Percentiles rank a stretch among this genome's conserved stretches.
Evolutionary conservation across 768 basidiomycete species (phyloP).

Genomic region (Lactarius vividus): DNA sequence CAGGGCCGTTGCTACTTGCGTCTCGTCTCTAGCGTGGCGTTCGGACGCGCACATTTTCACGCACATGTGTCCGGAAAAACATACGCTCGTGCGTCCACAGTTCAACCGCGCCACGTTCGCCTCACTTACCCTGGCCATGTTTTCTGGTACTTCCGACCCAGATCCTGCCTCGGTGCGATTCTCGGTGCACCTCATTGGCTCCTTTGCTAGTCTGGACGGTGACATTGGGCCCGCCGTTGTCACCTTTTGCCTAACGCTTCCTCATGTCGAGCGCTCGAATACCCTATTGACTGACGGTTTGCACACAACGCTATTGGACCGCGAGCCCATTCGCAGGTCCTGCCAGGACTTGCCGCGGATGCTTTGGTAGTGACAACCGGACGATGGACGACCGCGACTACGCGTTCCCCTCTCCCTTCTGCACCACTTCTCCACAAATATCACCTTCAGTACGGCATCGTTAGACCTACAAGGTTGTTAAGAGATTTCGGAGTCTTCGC

Average conservation of each 20-base stretch:
- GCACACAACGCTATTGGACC: neutral
- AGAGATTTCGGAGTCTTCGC: neutral
- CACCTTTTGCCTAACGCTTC: neutral
- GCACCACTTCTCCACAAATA: neutral
- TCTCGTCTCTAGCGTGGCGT: neutral
- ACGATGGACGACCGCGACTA: neutral
- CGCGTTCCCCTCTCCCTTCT: neutral
- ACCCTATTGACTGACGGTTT: neutral
- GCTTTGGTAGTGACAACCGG: neutral
- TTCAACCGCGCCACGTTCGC: conserved; percentile 1
- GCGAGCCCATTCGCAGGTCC: neutral
- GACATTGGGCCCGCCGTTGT: neutral
- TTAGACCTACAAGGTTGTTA: neutral
- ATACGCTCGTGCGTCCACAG: neutral
- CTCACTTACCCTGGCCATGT: neutral
- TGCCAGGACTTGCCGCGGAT: neutral
- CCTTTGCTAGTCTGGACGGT: neutral
- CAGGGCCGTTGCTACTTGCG: conserved; percentile 18
- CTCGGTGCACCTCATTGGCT: neutral
- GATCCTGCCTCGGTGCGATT: neutral
- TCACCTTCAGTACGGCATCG: neutral
- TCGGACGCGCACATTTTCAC: neutral
- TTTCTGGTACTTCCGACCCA: neutral
- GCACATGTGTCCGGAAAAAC: conserved; percentile 1
- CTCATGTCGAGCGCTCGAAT: neutral